Evolutionary conservation across 2,329 filamentous ascomycete species (phyloP), one percentile per base, ranked within the genome.

Genomic region (Penicillium rolfsii): DNA sequence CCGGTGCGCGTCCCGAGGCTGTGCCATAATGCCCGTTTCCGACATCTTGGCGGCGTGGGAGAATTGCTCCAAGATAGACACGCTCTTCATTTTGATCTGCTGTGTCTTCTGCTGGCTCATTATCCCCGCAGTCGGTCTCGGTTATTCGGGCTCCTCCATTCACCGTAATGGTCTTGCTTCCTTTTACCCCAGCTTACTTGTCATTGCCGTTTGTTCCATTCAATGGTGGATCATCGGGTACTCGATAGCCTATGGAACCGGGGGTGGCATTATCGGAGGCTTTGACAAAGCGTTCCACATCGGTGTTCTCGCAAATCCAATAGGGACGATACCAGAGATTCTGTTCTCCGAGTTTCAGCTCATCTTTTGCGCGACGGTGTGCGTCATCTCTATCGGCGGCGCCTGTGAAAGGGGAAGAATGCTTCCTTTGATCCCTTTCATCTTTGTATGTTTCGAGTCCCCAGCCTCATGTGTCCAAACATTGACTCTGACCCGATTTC

Each of bases 81-180:
- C 82, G 0, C 71, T 81, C 48, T 83, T 83, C 68, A 77, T 83
- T 50, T 74, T 83, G 7, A 75, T 82, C n/a, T 83, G 81, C 68
- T 80, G 76, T 22, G 80, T 82, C 36, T 81, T 83, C 63, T 84
- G 81, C 68, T 83, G 81, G 81, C 76, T 80, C 1, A 83, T 84
- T 62, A 80, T 83, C 11, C 81, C 81, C 5, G 81, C 82, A 0
- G 81, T 83, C 45, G 81, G 81, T 9, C 78, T 83, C 19, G 82
- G 79, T 4, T 83, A 83, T 65, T 79, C 77, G 0, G 81, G 81
- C 3, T 83, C 83, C 67, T 80, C 80, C 0, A 83, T 80, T 49
- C 74, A 79, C 14, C 77, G 78, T 53, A 83, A 81, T 62, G 79
- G 79, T 4, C 74, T 83, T 38, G 75, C 79, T n/a, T 80, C 81